A percentile compares a stretch with the other conserved stretches of the same genome.
phyloP scores from a whole-genome alignment of 208 protist species.

The Leishmania guyanensis region DNA sequence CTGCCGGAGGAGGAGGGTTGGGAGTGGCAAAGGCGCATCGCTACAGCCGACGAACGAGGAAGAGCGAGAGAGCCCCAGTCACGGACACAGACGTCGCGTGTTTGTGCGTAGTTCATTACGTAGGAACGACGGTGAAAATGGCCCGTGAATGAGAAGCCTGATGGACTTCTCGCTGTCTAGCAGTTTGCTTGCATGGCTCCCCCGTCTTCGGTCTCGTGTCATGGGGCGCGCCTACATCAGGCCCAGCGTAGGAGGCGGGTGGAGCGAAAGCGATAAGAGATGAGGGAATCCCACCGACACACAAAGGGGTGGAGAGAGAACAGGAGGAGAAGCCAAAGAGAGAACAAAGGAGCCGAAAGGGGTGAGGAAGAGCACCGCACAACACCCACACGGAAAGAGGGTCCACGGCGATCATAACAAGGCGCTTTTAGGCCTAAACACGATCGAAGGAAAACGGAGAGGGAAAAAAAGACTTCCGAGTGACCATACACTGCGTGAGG shows the following conservation, averaged over 20 bases:
- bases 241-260: not conserved
- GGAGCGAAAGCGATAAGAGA: not conserved
- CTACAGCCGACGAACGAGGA: not conserved
- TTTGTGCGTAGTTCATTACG: not conserved
- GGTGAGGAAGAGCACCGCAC: too few species aligned
- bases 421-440: too few species aligned
- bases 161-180: not conserved
- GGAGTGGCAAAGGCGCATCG: not conserved
- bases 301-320: slow-evolving; percentile 14
- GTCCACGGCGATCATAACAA: too few species aligned
- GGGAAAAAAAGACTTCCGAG: not conserved
- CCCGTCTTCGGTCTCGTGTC: not conserved
- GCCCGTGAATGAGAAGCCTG: not conserved
- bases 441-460: too few species aligned
- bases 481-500: not conserved
- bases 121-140: not conserved
- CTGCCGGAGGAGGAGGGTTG: not conserved
- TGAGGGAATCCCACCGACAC: slow-evolving; percentile 7
- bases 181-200: not conserved
- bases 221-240: not conserved
- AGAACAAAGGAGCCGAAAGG: too few species aligned
- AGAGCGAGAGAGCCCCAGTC: not conserved
- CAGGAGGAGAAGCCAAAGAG: not conserved
- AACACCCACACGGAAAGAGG: too few species aligned
- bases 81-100: not conserved